Percentiles rank a stretch among this genome's conserved stretches.
Evolutionary conservation across 129 eudicot species (phyloP).

Genomic region (Flaveria brownii): DNA sequence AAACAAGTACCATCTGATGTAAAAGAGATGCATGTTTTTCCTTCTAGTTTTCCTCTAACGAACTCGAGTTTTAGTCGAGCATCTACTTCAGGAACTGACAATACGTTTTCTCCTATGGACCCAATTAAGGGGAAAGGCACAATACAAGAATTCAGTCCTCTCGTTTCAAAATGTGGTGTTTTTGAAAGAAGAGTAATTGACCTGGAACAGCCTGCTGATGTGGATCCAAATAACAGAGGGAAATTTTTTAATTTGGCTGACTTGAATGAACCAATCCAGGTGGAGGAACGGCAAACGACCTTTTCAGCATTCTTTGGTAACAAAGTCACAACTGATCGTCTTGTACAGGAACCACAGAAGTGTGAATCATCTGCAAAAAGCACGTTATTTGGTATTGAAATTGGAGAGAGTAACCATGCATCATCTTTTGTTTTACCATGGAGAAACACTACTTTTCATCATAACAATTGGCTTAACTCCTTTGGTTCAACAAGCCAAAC

Average conservation of each 20-base stretch:
- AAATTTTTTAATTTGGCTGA: conserved; percentile 41
- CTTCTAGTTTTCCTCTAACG: conserved; percentile 35
- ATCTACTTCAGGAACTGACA: conserved; percentile 24
- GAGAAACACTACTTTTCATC: conserved; percentile 32
- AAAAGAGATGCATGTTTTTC: conserved; percentile 22
- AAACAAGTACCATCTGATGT: conserved; percentile 33
- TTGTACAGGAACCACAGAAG: conserved; percentile 32
- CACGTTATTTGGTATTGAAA: conserved; percentile 73
- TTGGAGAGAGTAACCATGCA: conserved; percentile 39
- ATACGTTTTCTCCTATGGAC: conserved; percentile 21
- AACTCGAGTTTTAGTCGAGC: conserved; percentile 34
- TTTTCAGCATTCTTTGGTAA: conserved; percentile 29
- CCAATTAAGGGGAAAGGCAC: conserved; percentile 34
- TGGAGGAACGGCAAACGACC: conserved; percentile 30
- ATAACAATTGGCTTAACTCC: conserved; percentile 28
- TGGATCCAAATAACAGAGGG: conserved; percentile 30
- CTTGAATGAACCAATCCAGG: conserved; percentile 47
- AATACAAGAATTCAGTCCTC: conserved; percentile 17
- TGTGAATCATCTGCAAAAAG: conserved; percentile 43
- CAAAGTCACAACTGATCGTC: conserved; percentile 5
- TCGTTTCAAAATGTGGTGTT: conserved; percentile 13
- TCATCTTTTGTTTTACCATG: conserved; percentile 30
- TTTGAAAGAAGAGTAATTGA: conserved; percentile 39
- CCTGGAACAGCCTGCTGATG: conserved; percentile 39
- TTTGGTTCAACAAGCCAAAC: conserved; percentile 31